Evolutionary conservation across 306 rosid genomes (phyloP).

Genomic region (Citrullus colocynthis): DNA sequence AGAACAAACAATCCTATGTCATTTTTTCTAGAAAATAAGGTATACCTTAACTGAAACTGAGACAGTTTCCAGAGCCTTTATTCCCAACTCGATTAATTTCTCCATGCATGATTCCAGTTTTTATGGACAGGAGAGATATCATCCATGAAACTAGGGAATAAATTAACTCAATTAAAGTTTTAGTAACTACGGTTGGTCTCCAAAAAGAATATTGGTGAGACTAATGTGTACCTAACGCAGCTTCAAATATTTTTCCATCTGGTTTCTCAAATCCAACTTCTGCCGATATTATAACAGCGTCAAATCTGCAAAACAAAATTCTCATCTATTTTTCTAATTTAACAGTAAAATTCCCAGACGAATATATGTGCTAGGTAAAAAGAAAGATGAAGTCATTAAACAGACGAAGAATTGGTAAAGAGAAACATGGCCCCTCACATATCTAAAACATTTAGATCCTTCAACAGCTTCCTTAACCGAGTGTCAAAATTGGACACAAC

Average conservation of each 20-base stretch:
- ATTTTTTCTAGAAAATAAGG: not conserved
- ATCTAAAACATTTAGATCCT: conserved; percentile 69
- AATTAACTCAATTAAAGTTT: not conserved
- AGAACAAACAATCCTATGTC: not conserved
- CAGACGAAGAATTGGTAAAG: not conserved
- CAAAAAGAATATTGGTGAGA: not conserved
- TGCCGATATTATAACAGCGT: conserved; percentile 73
- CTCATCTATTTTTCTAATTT: not conserved
- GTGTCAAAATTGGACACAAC: conserved; percentile 90
- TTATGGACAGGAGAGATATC: not conserved
- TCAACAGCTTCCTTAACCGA: conserved; percentile 80
- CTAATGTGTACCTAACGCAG: conserved; percentile 62
- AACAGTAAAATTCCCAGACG: not conserved
- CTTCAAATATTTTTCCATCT: conserved; percentile 67
- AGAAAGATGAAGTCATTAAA: not conserved
- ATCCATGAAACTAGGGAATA: not conserved
- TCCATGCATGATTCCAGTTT: not conserved
- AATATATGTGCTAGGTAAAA: not conserved
- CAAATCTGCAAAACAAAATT: conserved; percentile 38
- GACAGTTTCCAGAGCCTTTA: not conserved
- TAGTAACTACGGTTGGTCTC: not conserved
- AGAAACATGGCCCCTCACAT: conserved; percentile 32
- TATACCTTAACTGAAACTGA: not conserved
- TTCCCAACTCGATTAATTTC: not conserved
- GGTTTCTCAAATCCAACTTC: conserved; percentile 96